These are phyloP conservation scores for Mitragyna speciosa DNA, from an alignment of 257 asterid species.

Conservation along the genomic window DNA sequence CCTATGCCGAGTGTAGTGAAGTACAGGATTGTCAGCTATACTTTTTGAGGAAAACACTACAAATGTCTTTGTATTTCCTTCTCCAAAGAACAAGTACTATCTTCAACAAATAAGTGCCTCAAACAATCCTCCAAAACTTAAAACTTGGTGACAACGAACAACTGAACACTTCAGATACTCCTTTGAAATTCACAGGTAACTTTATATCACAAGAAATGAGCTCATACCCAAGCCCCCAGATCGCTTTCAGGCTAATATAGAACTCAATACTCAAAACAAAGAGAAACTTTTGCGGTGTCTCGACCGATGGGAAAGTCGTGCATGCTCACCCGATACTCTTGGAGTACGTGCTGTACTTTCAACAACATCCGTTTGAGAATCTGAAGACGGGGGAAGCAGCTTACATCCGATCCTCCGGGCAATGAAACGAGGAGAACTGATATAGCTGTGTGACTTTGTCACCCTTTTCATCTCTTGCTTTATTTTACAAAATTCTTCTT, in stretches of 20 bases:
- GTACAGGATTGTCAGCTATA: neutral
- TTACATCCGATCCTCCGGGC: constrained; percentile 53
- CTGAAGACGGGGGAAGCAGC: constrained; percentile 56
- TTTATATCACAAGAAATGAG: neutral
- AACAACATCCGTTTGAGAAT: constrained; percentile 45
- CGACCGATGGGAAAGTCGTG: constrained; percentile 38
- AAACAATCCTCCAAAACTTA: neutral
- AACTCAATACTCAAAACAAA: constrained; percentile 34
- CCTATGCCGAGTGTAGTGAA: neutral
- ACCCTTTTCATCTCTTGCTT: constrained; percentile 83
- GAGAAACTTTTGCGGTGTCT: constrained; percentile 64
- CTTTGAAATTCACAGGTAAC: neutral
- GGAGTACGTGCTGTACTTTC: constrained; percentile 64
- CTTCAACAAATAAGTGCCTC: neutral
- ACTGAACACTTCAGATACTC: neutral
- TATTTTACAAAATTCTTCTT: constrained; percentile 72
- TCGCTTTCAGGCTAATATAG: neutral
- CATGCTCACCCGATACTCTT: constrained; percentile 60
- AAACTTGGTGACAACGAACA: neutral
- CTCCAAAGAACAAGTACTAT: neutral
- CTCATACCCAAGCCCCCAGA: neutral
- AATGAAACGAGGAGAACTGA: constrained; percentile 61
- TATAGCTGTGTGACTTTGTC: constrained; percentile 59
- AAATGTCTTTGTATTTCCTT: neutral
- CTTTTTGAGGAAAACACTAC: neutral